phyloP scores from a whole-genome alignment of 2,329 filamentous ascomycete genomes.

The Decorospora gaudefroyi region DNA sequence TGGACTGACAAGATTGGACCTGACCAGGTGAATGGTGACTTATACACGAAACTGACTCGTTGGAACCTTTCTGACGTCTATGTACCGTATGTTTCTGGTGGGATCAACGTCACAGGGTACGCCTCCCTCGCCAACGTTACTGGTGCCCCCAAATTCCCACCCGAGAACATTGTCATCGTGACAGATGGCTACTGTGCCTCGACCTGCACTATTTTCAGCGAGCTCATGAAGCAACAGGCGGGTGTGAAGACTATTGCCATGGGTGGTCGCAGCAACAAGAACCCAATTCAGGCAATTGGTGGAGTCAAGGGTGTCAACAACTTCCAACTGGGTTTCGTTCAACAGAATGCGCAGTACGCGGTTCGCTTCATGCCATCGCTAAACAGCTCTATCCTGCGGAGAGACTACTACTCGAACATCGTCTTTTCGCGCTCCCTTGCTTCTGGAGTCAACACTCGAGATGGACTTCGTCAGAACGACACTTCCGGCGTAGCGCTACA shows the following conservation, averaged over 20 bases:
- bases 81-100: constrained; percentile 36
- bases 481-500: constrained; percentile 42
- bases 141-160: constrained; percentile 55
- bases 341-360: constrained; percentile 29
- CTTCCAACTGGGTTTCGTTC: constrained; percentile 42
- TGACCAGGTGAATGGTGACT: constrained; percentile 47
- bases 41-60: constrained; percentile 39
- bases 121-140: constrained; percentile 51
- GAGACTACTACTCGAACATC: constrained; percentile 33
- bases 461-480: constrained; percentile 43
- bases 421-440: constrained; percentile 33
- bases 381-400: constrained; percentile 32
- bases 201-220: constrained; percentile 61
- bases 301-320: constrained; percentile 58
- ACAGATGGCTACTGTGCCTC: constrained; percentile 64
- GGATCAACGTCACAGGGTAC: constrained; percentile 46
- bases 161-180: constrained; percentile 59
- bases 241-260: constrained; percentile 60
- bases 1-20: constrained; percentile 52
- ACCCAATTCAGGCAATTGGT: constrained; percentile 60
- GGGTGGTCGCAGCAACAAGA: constrained; percentile 54
- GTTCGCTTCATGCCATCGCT: constrained; percentile 29
- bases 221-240: constrained; percentile 59
- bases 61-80: constrained; percentile 47
- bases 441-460: constrained; percentile 42